Percentiles rank a stretch among this genome's conserved stretches.
Evolutionary conservation across 768 basidiomycete genomes (phyloP).

Genomic region (Rhizopogon roseolus): DNA sequence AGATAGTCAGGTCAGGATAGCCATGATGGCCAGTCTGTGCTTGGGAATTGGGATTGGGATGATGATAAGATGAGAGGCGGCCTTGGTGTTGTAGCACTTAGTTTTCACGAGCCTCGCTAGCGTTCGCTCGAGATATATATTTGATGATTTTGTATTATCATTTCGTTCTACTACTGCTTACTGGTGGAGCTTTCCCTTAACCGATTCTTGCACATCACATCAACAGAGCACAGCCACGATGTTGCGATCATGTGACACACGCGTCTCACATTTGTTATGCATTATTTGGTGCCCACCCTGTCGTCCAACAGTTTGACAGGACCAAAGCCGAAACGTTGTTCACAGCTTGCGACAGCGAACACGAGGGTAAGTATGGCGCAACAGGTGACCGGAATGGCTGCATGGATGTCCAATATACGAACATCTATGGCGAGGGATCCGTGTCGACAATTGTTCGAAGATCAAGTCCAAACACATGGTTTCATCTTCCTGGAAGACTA

Average conservation of each 20-base stretch:
- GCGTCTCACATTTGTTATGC: slow-evolving; percentile 16
- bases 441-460: slow-evolving; percentile 63
- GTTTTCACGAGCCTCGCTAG: neutral
- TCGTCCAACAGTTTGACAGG: slow-evolving; percentile 3
- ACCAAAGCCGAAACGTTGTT: neutral
- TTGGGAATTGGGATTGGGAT: slow-evolving; percentile 41
- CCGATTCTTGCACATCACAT: too few species aligned
- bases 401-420: slow-evolving; percentile 67
- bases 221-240: too few species aligned
- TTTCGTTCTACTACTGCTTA: neutral
- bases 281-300: slow-evolving; percentile 10
- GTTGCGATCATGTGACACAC: slow-evolving; percentile 21
- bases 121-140: neutral
- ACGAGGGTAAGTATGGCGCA: slow-evolving; percentile 6
- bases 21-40: slow-evolving; percentile 38
- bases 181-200: neutral
- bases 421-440: slow-evolving; percentile 69
- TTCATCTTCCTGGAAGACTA: slow-evolving; percentile 80
- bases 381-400: slow-evolving; percentile 42
- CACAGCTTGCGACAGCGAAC: neutral
- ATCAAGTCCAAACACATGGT: slow-evolving; percentile 70
- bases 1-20: slow-evolving; percentile 25
- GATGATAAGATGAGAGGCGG: slow-evolving; percentile 18
- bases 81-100: neutral
- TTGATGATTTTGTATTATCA: neutral